Base-by-base conservation (phyloP, 192 early-diverging fungal genomes). In the Thamnidium elegans region DNA sequence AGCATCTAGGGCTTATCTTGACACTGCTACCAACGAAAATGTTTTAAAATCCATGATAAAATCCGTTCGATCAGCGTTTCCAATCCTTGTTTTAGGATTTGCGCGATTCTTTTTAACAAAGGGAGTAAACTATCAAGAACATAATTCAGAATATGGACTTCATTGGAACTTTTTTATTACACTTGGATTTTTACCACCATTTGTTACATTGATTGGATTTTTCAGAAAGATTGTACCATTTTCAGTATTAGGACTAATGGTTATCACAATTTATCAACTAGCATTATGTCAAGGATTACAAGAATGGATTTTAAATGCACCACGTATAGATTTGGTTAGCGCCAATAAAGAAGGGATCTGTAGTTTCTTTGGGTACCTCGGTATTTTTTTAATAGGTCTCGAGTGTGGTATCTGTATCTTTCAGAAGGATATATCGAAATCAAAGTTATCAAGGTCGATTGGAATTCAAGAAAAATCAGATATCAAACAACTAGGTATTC, bases 151-250 rank as follows among this genome's bases (percentile, higher is more conserved):
- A 70, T 99, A 99, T 69, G 96, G 96, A 21, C 82, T 92, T 47
- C 96, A 99, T 64, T 99, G 96, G 96, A 99, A 99, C 81, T 99
- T 99, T 77, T 99, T 97, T 72, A 82, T 96, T 56, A 99, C 96
- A 2, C 82, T 99, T 14, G 92, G 90, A 8, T 77, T 94, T 43
- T 70, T 99, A 31, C 91, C 94, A 1, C 74, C 92, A 19, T 84
- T 92, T 74, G 87, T 92, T 4, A 82, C 87, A 4, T 50, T 92
- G 10, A 74, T 88, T 7, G 71, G 86, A 26, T 65, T 65, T 14
- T 34, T 90, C 3, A 78, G 74, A 48, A 79, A 71, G 26, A 70
- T 80, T 48, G 58, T 85, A 19, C 79, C 83, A 2, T 86, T 94
- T 48, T 80, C 83, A 7, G 54, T 84, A 15, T 66, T 85, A 20